phyloP scores from a whole-genome alignment of 2,329 filamentous ascomycete species.

The Penicillium sp. region DNA sequence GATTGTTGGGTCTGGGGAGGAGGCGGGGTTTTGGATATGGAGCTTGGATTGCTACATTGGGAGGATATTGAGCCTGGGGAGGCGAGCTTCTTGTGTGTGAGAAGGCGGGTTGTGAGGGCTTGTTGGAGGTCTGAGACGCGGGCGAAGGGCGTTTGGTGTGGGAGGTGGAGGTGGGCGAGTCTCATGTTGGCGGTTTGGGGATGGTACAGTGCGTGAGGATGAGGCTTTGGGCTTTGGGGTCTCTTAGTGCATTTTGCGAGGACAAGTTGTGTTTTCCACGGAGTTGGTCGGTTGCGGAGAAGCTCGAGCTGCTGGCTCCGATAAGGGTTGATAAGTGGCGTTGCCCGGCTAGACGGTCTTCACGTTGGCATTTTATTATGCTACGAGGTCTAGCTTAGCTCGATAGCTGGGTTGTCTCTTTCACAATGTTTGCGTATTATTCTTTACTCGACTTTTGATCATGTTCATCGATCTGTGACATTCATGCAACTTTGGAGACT shows the following conservation, averaged over 20 bases:
- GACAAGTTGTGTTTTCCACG: constrained; percentile 19
- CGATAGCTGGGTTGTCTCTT: neutral
- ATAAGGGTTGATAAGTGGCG: constrained; percentile 15
- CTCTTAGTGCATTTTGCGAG: neutral
- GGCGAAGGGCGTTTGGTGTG: constrained; percentile 55
- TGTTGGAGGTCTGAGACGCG: constrained; percentile 60
- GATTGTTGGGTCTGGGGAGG: constrained; percentile 67
- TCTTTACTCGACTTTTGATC: too few species aligned
- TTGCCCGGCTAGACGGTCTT: neutral
- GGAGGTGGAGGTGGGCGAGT: constrained; percentile 64
- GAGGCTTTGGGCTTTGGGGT: neutral
- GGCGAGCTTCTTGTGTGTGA: constrained; percentile 60
- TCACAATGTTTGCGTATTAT: too few species aligned
- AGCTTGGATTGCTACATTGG: constrained; percentile 15
- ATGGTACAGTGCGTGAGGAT: neutral
- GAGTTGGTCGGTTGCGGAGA: constrained; percentile 26
- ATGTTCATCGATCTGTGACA: too few species aligned
- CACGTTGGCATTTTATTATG: too few species aligned
- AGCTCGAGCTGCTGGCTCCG: constrained; percentile 20
- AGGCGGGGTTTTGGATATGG: constrained; percentile 22
- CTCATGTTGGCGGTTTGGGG: constrained; percentile 42
- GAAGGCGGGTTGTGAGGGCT: constrained; percentile 57
- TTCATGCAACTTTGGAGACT: too few species aligned
- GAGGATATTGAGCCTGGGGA: constrained; percentile 23
- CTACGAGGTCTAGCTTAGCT: too few species aligned